Conservation (phyloP, 208 protist species). For the Angomonas deanei region DNA sequence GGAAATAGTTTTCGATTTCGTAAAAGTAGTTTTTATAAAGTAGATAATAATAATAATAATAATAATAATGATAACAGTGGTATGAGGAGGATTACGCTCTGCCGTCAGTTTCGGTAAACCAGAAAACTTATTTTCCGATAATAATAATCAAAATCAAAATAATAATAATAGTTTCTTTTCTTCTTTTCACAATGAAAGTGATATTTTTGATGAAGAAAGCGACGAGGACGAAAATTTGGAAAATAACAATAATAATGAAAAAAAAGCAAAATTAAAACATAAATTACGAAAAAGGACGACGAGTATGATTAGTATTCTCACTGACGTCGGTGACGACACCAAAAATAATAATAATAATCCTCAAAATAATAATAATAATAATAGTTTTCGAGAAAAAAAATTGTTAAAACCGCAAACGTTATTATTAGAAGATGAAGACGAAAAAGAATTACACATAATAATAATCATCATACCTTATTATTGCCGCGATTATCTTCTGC, state of each 20-base stretch:
- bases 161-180: neutral
- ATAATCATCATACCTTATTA: too few species aligned
- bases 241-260: neutral
- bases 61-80: neutral
- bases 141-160: constrained; percentile 5
- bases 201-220: neutral
- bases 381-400: too few species aligned
- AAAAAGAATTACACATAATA: neutral
- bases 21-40: too few species aligned
- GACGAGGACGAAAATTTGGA: neutral
- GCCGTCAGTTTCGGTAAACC: neutral
- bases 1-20: neutral
- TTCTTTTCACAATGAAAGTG: neutral
- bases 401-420: too few species aligned
- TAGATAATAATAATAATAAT: neutral
- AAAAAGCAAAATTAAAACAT: too few species aligned
- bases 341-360: constrained; percentile 1
- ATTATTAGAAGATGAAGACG: neutral
- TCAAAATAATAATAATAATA: neutral
- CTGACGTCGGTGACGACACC: neutral
- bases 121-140: neutral
- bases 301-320: too few species aligned
- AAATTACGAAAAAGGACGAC: too few species aligned
- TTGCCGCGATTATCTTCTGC: neutral
- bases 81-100: neutral